Conservation (phyloP, 495 filamentous ascomycete species). For the Aeminium ludgeri region DNA sequence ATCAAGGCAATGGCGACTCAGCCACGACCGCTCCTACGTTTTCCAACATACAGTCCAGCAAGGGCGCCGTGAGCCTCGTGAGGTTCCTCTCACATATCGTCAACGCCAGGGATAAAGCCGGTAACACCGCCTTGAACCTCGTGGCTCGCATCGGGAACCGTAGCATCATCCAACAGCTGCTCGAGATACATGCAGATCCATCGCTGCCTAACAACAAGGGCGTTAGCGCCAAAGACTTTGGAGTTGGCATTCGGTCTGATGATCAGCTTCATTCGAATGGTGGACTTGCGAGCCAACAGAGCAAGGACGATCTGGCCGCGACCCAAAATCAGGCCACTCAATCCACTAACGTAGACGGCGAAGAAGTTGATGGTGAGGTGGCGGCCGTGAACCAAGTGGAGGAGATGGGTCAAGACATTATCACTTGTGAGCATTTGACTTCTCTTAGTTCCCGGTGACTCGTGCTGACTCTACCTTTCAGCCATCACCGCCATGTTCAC, state of each 20-base stretch:
- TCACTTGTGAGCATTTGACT: slow-evolving; percentile 18
- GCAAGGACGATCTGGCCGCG: neutral
- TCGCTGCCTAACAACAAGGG: slow-evolving; percentile 77
- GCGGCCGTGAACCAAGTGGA: slow-evolving; percentile 15
- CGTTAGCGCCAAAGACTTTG: slow-evolving; percentile 75
- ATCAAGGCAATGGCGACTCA: slow-evolving; percentile 7
- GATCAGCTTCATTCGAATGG: slow-evolving; percentile 14
- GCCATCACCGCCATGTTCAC: slow-evolving; percentile 59
- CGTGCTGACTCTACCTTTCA: slow-evolving; percentile 19
- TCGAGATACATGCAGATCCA: slow-evolving; percentile 85
- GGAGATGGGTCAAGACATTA: slow-evolving; percentile 36
- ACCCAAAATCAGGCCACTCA: slow-evolving; percentile 19
- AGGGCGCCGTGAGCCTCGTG: slow-evolving; percentile 58
- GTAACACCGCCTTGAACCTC: slow-evolving; percentile 87
- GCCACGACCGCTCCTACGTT: neutral
- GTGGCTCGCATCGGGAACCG: slow-evolving; percentile 79
- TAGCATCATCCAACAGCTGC: slow-evolving; percentile 77
- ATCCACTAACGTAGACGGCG: slow-evolving; percentile 12
- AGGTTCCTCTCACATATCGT: slow-evolving; percentile 93
- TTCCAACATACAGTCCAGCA: slow-evolving; percentile 16
- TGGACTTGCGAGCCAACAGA: slow-evolving; percentile 2
- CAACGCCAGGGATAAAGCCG: slow-evolving; percentile 77
- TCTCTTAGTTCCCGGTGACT: neutral
- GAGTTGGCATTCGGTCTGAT: slow-evolving; percentile 55
- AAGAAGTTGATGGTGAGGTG: slow-evolving; percentile 13